Evolutionary conservation across 2,329 filamentous ascomycete species (phyloP).

Genomic region (Pyrenophora graminea): DNA sequence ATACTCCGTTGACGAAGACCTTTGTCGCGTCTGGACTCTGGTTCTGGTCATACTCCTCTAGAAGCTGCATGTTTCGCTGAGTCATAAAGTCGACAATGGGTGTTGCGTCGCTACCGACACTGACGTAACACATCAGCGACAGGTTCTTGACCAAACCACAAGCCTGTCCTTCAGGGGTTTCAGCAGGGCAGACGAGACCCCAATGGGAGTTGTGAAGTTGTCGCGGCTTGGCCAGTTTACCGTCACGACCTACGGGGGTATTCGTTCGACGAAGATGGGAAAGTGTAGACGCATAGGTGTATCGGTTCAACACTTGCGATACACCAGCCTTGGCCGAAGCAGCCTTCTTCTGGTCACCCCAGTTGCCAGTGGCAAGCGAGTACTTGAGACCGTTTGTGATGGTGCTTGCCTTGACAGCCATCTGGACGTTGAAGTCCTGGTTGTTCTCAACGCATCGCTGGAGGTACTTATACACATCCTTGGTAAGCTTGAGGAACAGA

Average conservation of each 20-base stretch:
- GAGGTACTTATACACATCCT: slow-evolving; percentile 87
- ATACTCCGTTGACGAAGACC: slow-evolving; percentile 96
- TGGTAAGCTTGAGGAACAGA: slow-evolving; percentile 87
- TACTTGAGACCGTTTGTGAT: slow-evolving; percentile 95
- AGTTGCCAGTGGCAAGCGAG: slow-evolving; percentile 95
- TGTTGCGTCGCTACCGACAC: slow-evolving; percentile 87
- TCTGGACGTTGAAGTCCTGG: slow-evolving; percentile 84
- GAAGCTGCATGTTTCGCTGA: slow-evolving; percentile 89
- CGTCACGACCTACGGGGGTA: slow-evolving; percentile 95
- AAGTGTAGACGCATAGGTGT: slow-evolving; percentile 93
- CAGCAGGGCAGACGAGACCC: slow-evolving; percentile 95
- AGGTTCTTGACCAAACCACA: slow-evolving; percentile 98
- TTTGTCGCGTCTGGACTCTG: slow-evolving; percentile 89
- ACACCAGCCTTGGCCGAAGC: slow-evolving; percentile 94
- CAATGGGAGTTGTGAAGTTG: slow-evolving; percentile 99
- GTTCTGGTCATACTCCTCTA: slow-evolving; percentile 79
- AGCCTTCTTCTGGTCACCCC: slow-evolving; percentile 99
- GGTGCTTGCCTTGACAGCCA: slow-evolving; percentile 88
- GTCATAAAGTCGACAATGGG: slow-evolving; percentile 96
- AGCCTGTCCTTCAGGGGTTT: slow-evolving; percentile 97
- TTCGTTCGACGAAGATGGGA: slow-evolving; percentile 98
- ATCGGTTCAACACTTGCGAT: slow-evolving; percentile 95
- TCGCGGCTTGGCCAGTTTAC: slow-evolving; percentile 95
- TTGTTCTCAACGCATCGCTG: slow-evolving; percentile 89
- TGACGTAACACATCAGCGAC: slow-evolving; percentile 97